These are phyloP conservation scores for Cryptococcus sp. DNA, from an alignment of 1,284 basidiomycete species.

Conservation along the genomic window DNA sequence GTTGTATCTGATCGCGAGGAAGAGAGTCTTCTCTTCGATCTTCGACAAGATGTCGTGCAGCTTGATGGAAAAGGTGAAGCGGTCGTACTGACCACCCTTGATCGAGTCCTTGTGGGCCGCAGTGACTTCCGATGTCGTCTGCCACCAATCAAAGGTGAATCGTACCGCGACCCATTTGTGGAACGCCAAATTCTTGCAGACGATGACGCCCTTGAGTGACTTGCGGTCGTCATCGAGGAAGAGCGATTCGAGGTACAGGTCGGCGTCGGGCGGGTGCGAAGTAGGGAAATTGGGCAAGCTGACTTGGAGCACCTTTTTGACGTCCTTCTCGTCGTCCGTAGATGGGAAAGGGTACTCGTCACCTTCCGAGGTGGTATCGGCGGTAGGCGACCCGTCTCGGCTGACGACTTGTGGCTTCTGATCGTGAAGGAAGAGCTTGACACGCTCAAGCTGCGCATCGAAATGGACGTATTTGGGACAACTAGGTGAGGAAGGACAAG, in stretches of 20 bases:
- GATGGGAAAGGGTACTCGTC: slow-evolving; percentile 59
- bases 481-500: slow-evolving; percentile 70
- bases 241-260: slow-evolving; percentile 60
- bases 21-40: slow-evolving; percentile 84
- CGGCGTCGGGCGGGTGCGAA: slow-evolving; percentile 52
- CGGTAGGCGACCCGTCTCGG: slow-evolving; percentile 83
- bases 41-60: slow-evolving; percentile 58
- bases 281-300: slow-evolving; percentile 60
- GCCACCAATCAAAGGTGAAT: slow-evolving; percentile 93
- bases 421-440: slow-evolving; percentile 89
- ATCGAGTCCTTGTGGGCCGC: slow-evolving; percentile 73
- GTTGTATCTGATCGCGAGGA: slow-evolving; percentile 76
- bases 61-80: slow-evolving; percentile 59
- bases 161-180: slow-evolving; percentile 85
- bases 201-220: slow-evolving; percentile 68
- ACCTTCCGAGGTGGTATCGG: slow-evolving; percentile 78
- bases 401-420: slow-evolving; percentile 93
- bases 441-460: slow-evolving; percentile 78
- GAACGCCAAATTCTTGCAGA: slow-evolving; percentile 82
- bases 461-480: slow-evolving; percentile 87
- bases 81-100: slow-evolving; percentile 64
- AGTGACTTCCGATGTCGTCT: slow-evolving; percentile 90
- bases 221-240: slow-evolving; percentile 64
- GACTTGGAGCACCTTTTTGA: slow-evolving; percentile 50
- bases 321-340: slow-evolving; percentile 54